A percentile compares a stretch with the other conserved stretches of the same genome.
phyloP scores from a whole-genome alignment of 352 stramenopile species.

The Phytophthora crassamura region DNA sequence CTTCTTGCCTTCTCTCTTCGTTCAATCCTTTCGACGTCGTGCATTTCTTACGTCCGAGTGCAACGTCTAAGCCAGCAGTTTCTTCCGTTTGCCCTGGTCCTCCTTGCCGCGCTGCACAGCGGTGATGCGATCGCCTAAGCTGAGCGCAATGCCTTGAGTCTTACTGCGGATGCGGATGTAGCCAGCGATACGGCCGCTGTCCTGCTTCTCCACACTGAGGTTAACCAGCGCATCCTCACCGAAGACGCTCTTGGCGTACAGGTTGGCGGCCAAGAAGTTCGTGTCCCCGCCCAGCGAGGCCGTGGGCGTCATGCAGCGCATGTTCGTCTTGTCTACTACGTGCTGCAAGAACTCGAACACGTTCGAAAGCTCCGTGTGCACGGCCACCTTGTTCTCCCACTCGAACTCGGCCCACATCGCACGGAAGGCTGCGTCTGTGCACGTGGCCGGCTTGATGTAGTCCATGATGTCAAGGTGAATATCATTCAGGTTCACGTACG shows the following conservation, averaged over 20 bases:
- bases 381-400: slow-evolving; percentile 99
- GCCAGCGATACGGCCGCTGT: slow-evolving; percentile 96
- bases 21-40: slow-evolving; percentile 7
- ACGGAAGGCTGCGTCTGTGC: slow-evolving; percentile 97
- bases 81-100: slow-evolving; percentile 87
- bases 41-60: slow-evolving; percentile 29
- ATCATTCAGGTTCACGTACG: slow-evolving; percentile 99
- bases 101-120: slow-evolving; percentile 93
- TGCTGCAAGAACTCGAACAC: slow-evolving; percentile 98
- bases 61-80: slow-evolving; percentile 65
- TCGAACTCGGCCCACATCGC: slow-evolving; percentile 99
- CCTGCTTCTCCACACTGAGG: slow-evolving; percentile 99
- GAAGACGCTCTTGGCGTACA: slow-evolving; percentile 94
- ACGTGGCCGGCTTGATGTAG: slow-evolving; percentile 97
- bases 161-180: slow-evolving; percentile 99
- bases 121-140: slow-evolving; percentile 98
- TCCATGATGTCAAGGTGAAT: slow-evolving; percentile 99
- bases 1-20: slow-evolving; percentile 12
- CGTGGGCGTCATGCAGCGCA: slow-evolving; percentile 98
- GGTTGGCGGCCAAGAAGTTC: slow-evolving; percentile 94
- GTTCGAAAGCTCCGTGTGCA: slow-evolving; percentile 97
- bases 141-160: slow-evolving; percentile 99
- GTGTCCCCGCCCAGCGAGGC: slow-evolving; percentile 89
- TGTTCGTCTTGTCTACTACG: slow-evolving; percentile 99
- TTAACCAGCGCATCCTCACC: slow-evolving; percentile 99